Conservation (phyloP, 257 asterid species). For the Cruciata laevipes region DNA sequence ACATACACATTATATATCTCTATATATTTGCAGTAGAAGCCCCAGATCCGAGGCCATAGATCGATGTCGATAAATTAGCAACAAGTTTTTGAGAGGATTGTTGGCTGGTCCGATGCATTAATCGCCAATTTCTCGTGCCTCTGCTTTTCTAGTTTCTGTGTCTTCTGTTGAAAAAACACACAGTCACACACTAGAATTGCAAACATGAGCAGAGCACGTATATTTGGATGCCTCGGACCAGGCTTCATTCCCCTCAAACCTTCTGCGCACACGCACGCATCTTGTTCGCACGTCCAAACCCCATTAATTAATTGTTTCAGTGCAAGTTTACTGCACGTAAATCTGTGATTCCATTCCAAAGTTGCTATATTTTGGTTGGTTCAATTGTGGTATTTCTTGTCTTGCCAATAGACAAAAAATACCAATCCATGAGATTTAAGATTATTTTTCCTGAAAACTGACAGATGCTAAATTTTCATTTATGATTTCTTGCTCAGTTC, state of each 20-base stretch:
- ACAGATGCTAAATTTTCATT: no score
- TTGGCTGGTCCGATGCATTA: constrained; percentile 79
- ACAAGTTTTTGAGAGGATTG: constrained; percentile 65
- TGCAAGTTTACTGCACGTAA: no score
- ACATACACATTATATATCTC: not conserved
- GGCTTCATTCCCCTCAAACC: constrained; percentile 45
- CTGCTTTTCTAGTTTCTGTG: not conserved
- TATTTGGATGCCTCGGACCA: constrained; percentile 54
- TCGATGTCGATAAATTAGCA: not conserved
- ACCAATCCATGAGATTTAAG: not conserved
- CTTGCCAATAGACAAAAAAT: not conserved
- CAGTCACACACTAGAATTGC: no score
- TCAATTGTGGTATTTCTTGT: not conserved
- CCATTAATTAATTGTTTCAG: not conserved
- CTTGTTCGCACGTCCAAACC: not conserved
- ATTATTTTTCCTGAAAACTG: no score
- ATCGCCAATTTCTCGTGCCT: constrained; percentile 14
- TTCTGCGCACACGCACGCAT: constrained; percentile 6
- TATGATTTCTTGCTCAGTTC: no score
- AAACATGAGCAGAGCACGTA: not conserved
- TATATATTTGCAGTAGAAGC: not conserved
- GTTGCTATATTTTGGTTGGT: not conserved
- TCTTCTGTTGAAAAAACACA: not conserved
- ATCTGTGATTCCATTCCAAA: not conserved
- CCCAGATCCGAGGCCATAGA: not conserved